phyloP scores from a whole-genome alignment of 2,329 filamentous ascomycete species.

The Colletotrichum sp. region DNA sequence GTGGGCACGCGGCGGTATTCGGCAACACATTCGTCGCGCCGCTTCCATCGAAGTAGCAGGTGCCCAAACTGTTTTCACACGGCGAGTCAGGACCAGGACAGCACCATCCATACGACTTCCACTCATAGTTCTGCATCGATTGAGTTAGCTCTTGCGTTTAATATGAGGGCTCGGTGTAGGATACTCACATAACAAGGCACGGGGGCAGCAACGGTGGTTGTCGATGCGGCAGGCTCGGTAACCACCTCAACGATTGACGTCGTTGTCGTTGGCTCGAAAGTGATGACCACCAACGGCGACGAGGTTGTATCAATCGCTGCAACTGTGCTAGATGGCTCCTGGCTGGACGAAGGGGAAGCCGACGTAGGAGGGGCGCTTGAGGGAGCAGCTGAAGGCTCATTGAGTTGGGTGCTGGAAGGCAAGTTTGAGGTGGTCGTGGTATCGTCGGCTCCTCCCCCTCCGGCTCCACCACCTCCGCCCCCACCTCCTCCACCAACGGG shows the following conservation, averaged over 20 bases:
- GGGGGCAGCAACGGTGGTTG: neutral
- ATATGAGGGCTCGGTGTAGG: fast-evolving
- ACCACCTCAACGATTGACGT: neutral
- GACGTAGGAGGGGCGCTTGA: neutral
- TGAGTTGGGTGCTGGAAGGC: neutral
- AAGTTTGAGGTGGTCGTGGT: neutral
- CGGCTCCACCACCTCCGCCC: neutral
- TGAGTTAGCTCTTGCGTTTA: fast-evolving
- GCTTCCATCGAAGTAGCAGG: neutral
- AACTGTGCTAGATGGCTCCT: neutral
- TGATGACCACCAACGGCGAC: neutral
- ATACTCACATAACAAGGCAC: constrained; percentile 1
- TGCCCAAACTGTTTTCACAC: neutral
- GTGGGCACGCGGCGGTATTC: neutral
- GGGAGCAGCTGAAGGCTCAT: neutral
- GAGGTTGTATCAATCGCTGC: neutral
- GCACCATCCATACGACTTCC: neutral
- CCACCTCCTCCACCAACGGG: neutral
- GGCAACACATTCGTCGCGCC: neutral
- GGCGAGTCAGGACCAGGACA: neutral
- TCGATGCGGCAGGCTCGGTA: neutral
- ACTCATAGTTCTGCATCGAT: neutral
- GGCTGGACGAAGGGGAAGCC: neutral
- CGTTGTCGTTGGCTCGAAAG: neutral
- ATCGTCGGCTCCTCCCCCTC: neutral